These are phyloP conservation scores for Trichoderma endophyticum DNA, from an alignment of 2,329 filamentous ascomycete species.

Conservation along the genomic window DNA sequence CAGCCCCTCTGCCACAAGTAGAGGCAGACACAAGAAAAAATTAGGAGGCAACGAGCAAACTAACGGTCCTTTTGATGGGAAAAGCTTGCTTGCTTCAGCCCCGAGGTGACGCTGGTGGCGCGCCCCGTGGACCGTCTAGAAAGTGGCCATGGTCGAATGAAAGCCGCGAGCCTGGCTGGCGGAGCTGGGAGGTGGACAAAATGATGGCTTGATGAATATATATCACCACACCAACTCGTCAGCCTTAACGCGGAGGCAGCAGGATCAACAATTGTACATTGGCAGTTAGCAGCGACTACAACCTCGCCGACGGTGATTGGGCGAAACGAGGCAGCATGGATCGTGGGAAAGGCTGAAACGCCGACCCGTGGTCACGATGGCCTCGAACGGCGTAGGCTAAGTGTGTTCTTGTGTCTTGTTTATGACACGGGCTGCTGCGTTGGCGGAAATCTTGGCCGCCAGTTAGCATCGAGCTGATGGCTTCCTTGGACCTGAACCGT, in stretches of 20 bases:
- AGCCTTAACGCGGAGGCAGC: conserved; percentile 7
- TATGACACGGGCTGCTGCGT: background rate
- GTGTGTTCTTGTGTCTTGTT: background rate
- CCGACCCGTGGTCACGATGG: conserved; percentile 10
- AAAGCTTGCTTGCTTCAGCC: background rate
- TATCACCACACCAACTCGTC: conserved; percentile 15
- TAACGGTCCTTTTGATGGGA: background rate
- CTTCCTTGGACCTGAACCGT: background rate
- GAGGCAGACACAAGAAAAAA: background rate
- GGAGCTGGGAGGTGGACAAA: background rate
- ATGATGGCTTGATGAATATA: background rate
- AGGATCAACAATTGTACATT: background rate
- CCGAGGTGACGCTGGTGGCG: conserved; percentile 11
- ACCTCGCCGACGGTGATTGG: background rate
- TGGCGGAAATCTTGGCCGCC: background rate
- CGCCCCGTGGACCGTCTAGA: background rate
- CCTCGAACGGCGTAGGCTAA: background rate
- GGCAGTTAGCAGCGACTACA: background rate
- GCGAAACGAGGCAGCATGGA: background rate
- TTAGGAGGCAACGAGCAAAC: background rate
- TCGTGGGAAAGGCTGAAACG: background rate
- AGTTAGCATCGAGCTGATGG: background rate
- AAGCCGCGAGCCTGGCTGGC: background rate
- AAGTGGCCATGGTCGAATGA: background rate
- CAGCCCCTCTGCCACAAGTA: background rate